A percentile compares a stretch with the other conserved stretches of the same genome.
phyloP scores from a whole-genome alignment of 371 early-diverging fungal genomes.

The Massospora cicadina region DNA sequence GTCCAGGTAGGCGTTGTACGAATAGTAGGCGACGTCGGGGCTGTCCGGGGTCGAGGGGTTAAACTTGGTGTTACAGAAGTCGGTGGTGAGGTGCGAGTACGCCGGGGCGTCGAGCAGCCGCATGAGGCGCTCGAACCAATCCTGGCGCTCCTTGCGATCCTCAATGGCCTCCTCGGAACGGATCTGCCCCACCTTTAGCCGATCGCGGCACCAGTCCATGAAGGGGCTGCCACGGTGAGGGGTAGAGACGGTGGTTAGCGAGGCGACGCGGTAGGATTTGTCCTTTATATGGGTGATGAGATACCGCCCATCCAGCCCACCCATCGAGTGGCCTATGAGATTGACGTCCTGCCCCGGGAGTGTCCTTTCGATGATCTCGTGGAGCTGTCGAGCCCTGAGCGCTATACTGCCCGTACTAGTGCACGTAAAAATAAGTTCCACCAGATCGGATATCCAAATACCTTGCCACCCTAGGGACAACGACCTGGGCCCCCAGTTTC shows the following conservation, averaged over 20 bases:
- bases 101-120: constrained; percentile 64
- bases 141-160: background rate
- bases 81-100: constrained; percentile 70
- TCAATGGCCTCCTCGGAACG: background rate
- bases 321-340: constrained; percentile 31
- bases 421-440: constrained; percentile 14
- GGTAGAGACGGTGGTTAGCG: constrained; percentile 72
- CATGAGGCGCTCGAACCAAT: constrained; percentile 16
- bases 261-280: constrained; percentile 36
- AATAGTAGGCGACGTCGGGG: constrained; percentile 56
- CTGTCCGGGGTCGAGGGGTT: constrained; percentile 71
- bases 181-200: constrained; percentile 27
- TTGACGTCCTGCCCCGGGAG: constrained; percentile 8
- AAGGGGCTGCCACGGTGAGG: constrained; percentile 82
- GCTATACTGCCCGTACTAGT: constrained; percentile 26
- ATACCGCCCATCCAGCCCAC: constrained; percentile 76
- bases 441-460: background rate
- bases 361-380: constrained; percentile 14
- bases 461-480: constrained; percentile 53
- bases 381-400: constrained; percentile 58
- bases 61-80: constrained; percentile 59
- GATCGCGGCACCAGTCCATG: constrained; percentile 81
- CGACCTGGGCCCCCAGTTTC: constrained; percentile 64
- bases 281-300: constrained; percentile 55
- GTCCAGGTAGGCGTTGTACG: constrained; percentile 47